Base-by-base conservation (phyloP, 2,329 filamentous ascomycete genomes). In the Xylaria digitata region DNA sequence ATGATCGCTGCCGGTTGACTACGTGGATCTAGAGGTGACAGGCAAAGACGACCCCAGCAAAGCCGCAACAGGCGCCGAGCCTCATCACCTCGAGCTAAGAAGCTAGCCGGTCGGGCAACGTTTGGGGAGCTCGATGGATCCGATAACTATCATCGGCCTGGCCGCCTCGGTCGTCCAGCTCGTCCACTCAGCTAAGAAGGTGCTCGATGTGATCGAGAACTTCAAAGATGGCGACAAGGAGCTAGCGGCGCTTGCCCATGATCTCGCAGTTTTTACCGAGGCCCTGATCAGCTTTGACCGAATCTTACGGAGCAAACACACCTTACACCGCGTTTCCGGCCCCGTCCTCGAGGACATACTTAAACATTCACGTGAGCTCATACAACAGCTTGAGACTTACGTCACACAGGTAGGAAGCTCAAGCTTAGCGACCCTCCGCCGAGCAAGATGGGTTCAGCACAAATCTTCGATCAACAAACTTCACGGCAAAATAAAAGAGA, bases 191-290 rank as follows among this genome's bases (percentile, higher is more conserved):
- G 42, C 42, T n/a, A 45, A 45, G 1, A 45, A 45, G 42, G 42
- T 19, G 9, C 17, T n/a, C 9, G 42, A 45, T n/a, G 19, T 45
- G 15, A 7, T 45, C 42, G 2, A 19, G 42, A n/a, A 15, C 15
- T 45, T 45, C 42, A 45, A n/a, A 45, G 42, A 45, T 45, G 17
- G 42, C 17, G 42, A 45, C 17, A 45, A 45, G 42, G 42, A 45
- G 42, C 42, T 45, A n/a, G 6, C 17, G 19, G 6, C 42, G 42
- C 19, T 45, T 2, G 15, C 15, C 15, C 6, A 45, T 13, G 42
- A 45, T 6, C 6, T 45, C 17, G 42, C 42, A n/a, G 42, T n/a
- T 45, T 45, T 45, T n/a, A 45, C 19, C 6, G 42, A 45, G 42
- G 42, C 42, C 2, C 42, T 45, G 17, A n/a, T 15, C 17, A n/a